A percentile compares a stretch with the other conserved stretches of the same genome.
These are phyloP conservation scores for Bimuria novae-zelandiae DNA, from an alignment of 2,329 filamentous ascomycete species.

Conservation along the genomic window DNA sequence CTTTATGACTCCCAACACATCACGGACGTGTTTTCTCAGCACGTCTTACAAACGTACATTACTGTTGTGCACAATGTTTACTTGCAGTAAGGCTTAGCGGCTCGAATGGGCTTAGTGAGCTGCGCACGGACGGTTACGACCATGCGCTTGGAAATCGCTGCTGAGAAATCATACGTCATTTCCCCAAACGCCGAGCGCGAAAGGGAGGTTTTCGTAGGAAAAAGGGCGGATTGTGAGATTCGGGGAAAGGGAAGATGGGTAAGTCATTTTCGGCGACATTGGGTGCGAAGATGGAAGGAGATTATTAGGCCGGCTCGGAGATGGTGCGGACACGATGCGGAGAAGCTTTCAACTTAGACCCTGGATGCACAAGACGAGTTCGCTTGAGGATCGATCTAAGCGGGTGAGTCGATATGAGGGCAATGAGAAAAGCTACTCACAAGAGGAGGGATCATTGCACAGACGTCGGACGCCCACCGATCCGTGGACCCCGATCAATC, in stretches of 20 bases:
- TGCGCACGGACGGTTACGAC: not conserved
- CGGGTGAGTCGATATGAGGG: no score
- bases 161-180: constrained; percentile 8
- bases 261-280: not conserved
- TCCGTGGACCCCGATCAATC: no score
- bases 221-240: not conserved
- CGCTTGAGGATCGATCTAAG: no score
- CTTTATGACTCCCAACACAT: not conserved
- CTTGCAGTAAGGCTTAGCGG: constrained; percentile 1
- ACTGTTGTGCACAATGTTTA: not conserved
- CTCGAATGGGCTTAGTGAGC: not conserved
- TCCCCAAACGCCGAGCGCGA: not conserved
- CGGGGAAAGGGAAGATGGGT: not conserved
- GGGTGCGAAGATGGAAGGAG: not conserved
- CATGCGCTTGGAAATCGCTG: constrained; percentile 4
- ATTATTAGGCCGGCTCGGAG: not conserved
- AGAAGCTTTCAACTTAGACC: not conserved
- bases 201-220: not conserved
- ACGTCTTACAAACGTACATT: not conserved
- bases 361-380: not conserved
- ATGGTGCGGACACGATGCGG: not conserved
- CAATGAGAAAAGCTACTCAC: no score
- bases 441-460: no score
- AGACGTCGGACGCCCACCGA: no score
- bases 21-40: constrained; percentile 1